Percentiles rank a stretch among this genome's conserved stretches.
These are phyloP conservation scores for Viola pubescens DNA, from an alignment of 441 rosid species.

Conservation along the genomic window DNA sequence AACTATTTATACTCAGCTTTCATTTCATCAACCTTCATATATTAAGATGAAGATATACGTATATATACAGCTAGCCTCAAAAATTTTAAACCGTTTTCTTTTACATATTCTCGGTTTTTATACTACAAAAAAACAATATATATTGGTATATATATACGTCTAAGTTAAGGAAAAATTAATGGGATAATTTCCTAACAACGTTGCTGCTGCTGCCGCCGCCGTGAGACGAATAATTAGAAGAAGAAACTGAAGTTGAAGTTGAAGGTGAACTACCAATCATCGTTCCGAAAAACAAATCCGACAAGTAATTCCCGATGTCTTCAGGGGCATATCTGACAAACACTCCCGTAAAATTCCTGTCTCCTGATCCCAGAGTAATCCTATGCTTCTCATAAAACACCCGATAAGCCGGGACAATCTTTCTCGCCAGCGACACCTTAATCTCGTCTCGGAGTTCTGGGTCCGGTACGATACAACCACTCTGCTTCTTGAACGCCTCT, in stretches of 20 bases:
- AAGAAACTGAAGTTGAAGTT: conserved; percentile 17
- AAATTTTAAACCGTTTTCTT: no score
- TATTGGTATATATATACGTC: neutral
- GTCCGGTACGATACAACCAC: conserved; percentile 35
- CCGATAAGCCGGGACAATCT: conserved; percentile 36
- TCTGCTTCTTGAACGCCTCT: conserved; percentile 36
- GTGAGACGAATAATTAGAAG: neutral
- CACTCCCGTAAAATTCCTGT: conserved; percentile 9
- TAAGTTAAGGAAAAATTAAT: neutral
- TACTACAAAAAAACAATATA: neutral
- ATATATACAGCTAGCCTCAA: no score
- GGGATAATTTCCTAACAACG: conserved; percentile 1
- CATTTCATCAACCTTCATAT: no score
- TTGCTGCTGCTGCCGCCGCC: conserved; percentile 12
- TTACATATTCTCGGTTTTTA: no score
- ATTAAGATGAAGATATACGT: no score
- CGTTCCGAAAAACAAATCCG: conserved; percentile 32
- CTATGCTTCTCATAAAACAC: conserved; percentile 43
- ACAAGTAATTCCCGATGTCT: conserved; percentile 44
- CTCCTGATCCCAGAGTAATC: conserved; percentile 18
- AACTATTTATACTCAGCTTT: no score
- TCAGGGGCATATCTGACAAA: conserved; percentile 46
- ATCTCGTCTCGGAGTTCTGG: conserved; percentile 43
- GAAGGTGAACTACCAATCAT: conserved; percentile 12
- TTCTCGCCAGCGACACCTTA: conserved; percentile 34